Base-by-base conservation (phyloP, 1,284 basidiomycete species). In the Tilletia caries region DNA sequence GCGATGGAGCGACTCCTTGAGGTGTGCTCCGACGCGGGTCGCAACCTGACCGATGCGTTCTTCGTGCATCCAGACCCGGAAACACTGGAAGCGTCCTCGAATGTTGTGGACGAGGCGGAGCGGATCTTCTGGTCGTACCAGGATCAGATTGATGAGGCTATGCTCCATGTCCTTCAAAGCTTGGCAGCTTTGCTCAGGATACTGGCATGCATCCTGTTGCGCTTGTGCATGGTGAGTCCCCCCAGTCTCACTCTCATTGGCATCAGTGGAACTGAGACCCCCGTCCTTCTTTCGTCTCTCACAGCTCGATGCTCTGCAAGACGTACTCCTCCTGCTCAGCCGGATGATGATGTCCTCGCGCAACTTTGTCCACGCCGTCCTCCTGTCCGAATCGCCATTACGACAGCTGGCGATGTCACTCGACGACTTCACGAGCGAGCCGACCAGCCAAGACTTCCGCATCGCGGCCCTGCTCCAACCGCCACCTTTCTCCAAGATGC, bases 131-230 rank as follows among this genome's bases (percentile, higher is more conserved):
- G 58, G 58, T 29, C 33, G 32, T 62, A 62, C 23, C 58, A 62
- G n/a, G 58, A 62, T 20, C 58, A 62, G 58, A 62, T 62, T 15
- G 58, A 62, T n/a, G 58, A 62, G 20, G 58, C 58, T 29, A 62
- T 62, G 58, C 58, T 62, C 32, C 58, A 62, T 8, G 12, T 62
- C 13, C 58, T 62, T n/a, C 58, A 62, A 34, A 34, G 58, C 32
- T 29, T 62, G 27, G 58, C 58, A 15, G 58, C 58, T 2, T 8
- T 62, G 13, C 23, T 62, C 8, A 25, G 32, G 18, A 37, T 62
- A 6, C 58, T 62, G 18, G 32, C 32, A 6, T 34, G 32, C 15
- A 33, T 62, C 27, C 32, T 62, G 58, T 20, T 62, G 32, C 29
- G 58, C 10, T 18, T 62, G 23, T 62, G 58, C 32, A 62, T 62